These are phyloP conservation scores for Drechslerella stenobrocha DNA, from an alignment of 2,329 filamentous ascomycete species.

Conservation along the genomic window DNA sequence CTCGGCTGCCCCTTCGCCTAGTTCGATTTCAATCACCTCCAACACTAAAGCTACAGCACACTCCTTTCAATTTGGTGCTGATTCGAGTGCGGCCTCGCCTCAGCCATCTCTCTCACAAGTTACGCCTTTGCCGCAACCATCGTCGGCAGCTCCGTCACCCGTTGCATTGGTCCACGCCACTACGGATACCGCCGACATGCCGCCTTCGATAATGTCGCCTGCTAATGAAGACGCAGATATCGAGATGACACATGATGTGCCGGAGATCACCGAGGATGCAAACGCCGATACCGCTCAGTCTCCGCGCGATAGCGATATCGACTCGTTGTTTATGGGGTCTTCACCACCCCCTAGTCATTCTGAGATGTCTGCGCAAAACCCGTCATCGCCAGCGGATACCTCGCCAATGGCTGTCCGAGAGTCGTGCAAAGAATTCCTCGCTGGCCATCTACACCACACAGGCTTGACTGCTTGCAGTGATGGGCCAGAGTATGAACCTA, in stretches of 20 bases:
- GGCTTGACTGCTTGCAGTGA: slow-evolving; percentile 17
- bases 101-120: slow-evolving; percentile 30
- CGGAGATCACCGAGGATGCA: slow-evolving; percentile 25
- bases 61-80: slow-evolving; percentile 14
- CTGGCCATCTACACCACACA: slow-evolving; percentile 24
- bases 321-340: slow-evolving; percentile 47
- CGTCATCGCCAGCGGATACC: slow-evolving; percentile 22
- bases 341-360: slow-evolving; percentile 39
- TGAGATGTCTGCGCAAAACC: slow-evolving; percentile 20
- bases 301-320: slow-evolving; percentile 43
- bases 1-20: slow-evolving; percentile 45
- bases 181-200: slow-evolving; percentile 23
- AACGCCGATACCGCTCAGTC: slow-evolving; percentile 41
- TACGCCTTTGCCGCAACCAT: slow-evolving; percentile 33
- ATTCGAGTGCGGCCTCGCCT: slow-evolving; percentile 27
- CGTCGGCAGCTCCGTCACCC: slow-evolving; percentile 39
- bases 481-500: slow-evolving; percentile 19
- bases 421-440: slow-evolving; percentile 35
- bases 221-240: slow-evolving; percentile 30
- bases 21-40: slow-evolving; percentile 30
- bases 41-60: slow-evolving; percentile 30
- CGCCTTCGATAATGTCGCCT: slow-evolving; percentile 28
- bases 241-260: slow-evolving; percentile 27
- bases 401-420: slow-evolving; percentile 24
- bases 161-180: slow-evolving; percentile 15